Base-by-base conservation (phyloP, 768 basidiomycete genomes). In the Phylloporus sp. region DNA sequence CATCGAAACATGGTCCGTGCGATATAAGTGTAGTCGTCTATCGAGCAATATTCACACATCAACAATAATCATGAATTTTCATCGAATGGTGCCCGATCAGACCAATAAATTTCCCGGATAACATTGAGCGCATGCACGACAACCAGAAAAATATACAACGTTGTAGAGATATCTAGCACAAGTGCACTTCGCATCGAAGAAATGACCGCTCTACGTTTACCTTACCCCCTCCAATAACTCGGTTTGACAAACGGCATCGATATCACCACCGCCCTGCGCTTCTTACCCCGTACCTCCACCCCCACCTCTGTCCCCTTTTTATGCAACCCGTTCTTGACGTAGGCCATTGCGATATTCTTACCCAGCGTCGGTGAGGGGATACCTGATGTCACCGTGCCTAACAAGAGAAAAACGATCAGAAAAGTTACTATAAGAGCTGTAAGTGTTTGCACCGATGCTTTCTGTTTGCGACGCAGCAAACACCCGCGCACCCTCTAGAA, bases 301-400 rank as follows among this genome's bases (percentile, higher is more conserved):
- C 80, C 77, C 4, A 98, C 75, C 64, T 86, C 80, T 0, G 87
- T 95, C 11, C 91, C 92, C 68, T 91, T 95, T 73, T 94, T 97
- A 73, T 95, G 91, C 70, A 77, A 84, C 0, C 92, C 93, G 20
- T 74, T 79, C 56, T 75, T 66, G 42, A 97, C 79, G 61, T 98
- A 98, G 1, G 85, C 95, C 95, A 98, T 98, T 1, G 95, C 92
- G 59, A 98, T 91, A 69, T 99, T 97, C 67, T 86, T 85, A 1
- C 81, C 82, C 4, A 93, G 74, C 2, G 91, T 87, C 0, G 95
- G 95, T 0, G 93, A 93, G 13, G 97, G 97, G 55, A 98, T 97
- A 41, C 95, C 97, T 1, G 94, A 97, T 0, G 95, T 99, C 41
- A 98, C 80, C 12, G 71, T 65, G 31, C 92, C 91, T 67, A 44